Evolutionary conservation across 495 filamentous ascomycete species (phyloP), one percentile per base, ranked within the genome.

Genomic region (Bathelium albidoporum): DNA sequence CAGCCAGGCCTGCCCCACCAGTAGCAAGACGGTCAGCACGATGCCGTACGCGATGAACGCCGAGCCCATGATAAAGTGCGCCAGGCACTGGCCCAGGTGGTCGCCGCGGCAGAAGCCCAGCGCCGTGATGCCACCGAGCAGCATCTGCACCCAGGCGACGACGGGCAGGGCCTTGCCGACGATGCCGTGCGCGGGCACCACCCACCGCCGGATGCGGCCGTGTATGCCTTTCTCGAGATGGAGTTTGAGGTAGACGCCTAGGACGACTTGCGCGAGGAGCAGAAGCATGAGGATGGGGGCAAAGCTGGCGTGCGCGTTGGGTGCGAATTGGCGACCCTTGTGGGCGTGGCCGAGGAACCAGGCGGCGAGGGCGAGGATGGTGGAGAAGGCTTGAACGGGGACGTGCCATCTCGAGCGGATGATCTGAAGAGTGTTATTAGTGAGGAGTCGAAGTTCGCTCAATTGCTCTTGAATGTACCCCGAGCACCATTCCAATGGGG

Each of bases 11-110:
- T 97, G 95, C 20, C 94, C 94, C 36, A 92, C 89, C 12, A 96
- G 79, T 32, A 97, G 81, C 16, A 97, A 76, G 52, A 97, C 87
- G 1, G 89, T 92, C 66, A 98, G 80, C 58, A 93, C 70, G 58
- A 97, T 88, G 20, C 90, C 94, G 70, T 97, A 97, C 53, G 81
- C 94, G 66, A 98, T 95, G 74, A 98, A 97, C 1, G 93, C 92
- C 64, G 87, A 88, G 22, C 94, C 94, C 95, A 98, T 97, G 72
- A 97, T 97, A 71, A 97, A 97, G 74, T 98, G 94, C 32, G 94
- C 95, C 31, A 90, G 76, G 76, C 94, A 98, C 76, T 98, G 95
- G 5, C 93, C 92, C 20, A 90, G 69, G 72, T 97, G 94, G 59
- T 97, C 94, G 28, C 79, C 91, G 60, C 87, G 86, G 73, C 94